Evolutionary conservation across 73 alveolate species (phyloP).

Genomic region (Tetrahymena elliotti): DNA sequence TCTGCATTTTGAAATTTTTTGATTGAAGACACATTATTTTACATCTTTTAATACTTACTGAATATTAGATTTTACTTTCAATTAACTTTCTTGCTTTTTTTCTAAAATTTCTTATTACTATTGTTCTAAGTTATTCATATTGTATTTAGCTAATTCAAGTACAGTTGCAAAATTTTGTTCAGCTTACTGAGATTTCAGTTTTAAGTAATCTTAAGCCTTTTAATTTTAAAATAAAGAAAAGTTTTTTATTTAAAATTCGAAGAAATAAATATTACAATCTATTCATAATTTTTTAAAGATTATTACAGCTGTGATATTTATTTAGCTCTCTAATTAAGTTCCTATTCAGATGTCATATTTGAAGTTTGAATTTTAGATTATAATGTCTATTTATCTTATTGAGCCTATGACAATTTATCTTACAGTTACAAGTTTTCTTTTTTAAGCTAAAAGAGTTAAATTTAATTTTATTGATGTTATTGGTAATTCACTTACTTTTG

Average conservation of each 20-base stretch:
- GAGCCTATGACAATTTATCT: background rate
- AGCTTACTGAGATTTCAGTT: background rate
- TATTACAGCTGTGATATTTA: background rate
- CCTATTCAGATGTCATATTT: background rate
- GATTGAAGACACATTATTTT: background rate
- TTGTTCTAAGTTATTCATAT: background rate
- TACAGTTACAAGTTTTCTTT: background rate
- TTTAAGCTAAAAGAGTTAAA: background rate
- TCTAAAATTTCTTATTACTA: background rate
- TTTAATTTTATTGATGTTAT: background rate
- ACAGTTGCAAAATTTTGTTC: background rate
- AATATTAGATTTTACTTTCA: background rate
- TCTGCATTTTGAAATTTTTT: background rate
- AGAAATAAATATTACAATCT: background rate
- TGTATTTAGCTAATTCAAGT: background rate
- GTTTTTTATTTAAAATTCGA: no score
- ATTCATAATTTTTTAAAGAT: background rate
- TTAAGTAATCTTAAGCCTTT: background rate
- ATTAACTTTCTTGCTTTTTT: background rate
- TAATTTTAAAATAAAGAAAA: background rate
- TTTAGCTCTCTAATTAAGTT: background rate
- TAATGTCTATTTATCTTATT: background rate
- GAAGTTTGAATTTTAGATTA: background rate
- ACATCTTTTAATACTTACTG: background rate
- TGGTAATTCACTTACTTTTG: background rate